Conservation (phyloP, 129 eudicot species). For the Saposhnikovia divaricata region DNA sequence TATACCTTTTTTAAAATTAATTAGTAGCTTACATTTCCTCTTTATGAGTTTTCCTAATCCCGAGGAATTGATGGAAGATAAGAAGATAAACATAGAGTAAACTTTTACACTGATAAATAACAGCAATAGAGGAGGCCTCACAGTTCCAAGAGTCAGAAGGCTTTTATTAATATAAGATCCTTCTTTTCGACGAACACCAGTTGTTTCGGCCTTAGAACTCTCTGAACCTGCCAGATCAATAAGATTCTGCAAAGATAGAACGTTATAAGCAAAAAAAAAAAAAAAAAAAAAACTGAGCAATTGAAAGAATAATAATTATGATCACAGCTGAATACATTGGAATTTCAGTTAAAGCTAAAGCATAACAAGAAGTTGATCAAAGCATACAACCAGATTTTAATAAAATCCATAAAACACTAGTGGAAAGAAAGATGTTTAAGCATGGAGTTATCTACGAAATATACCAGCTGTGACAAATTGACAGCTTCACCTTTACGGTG, state of each 20-base stretch:
- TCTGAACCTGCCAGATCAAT: too few species aligned
- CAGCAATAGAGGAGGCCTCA: neutral
- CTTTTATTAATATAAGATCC: too few species aligned
- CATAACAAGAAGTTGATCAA: neutral
- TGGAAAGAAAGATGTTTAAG: neutral
- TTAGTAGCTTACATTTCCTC: neutral
- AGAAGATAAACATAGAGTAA: constrained; percentile 11
- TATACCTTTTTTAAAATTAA: neutral
- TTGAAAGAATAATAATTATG: too few species aligned
- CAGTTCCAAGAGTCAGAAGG: too few species aligned
- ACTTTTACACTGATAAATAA: neutral
- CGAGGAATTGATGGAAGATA: neutral
- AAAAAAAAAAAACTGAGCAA: too few species aligned
- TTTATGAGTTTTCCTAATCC: constrained; percentile 2
- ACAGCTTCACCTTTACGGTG: too few species aligned
- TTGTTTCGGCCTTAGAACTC: too few species aligned
- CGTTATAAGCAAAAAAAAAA: too few species aligned
- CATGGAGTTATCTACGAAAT: constrained; percentile 15
- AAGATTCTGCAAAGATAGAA: too few species aligned
- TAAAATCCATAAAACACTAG: constrained; percentile 7
- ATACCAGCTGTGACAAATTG: constrained; percentile 71
- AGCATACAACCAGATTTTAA: constrained; percentile 9
- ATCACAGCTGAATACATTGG: too few species aligned
- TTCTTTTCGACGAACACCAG: too few species aligned
- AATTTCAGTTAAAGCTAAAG: too few species aligned